Base-by-base conservation (phyloP, 345 rosid genomes). In the Trapa bicornis region DNA sequence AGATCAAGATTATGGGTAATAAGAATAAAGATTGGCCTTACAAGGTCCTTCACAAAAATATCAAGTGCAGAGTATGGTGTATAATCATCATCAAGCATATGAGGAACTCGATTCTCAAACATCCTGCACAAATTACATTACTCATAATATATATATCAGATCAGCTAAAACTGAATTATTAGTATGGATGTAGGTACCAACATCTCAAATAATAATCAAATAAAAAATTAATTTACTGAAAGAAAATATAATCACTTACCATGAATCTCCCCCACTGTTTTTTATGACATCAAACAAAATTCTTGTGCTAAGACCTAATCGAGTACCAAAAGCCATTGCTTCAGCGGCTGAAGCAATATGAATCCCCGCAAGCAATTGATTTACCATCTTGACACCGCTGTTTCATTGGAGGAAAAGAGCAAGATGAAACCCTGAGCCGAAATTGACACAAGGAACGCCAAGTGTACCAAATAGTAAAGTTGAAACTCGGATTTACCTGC, bases 311-410 rank as follows among this genome's bases (percentile, higher is more conserved):
- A 93, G 96, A 75, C 98, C 90, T 75, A 93, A 80, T 41, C 90
- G 90, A 75, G 96, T 91, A 71, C 96, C 98, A 71, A 89, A 84
- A 61, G 98, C 98, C 86, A 93, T 88, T 67, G 96, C 98, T 81
- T 93, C 98, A 17, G 98, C 98, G 68, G 96, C 83, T 72, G 94
- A 79, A 74, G 97, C 98, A 70, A 93, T 93, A 76, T 93, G 98
- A 74, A 89, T 92, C 74, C 98, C 98, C 68, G 98, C 98, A 77
- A 93, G 98, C 78, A 93, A 75, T 76, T 93, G 98, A 78, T 93
- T 93, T 73, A 84, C 87, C 98, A 89, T 93, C 77, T 92, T 93
- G 65, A 89, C 85, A 39, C 86, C 89, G 79, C 98, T 93, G 67
- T 56, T 65, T 32, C 67, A 72, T 60, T 50, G 35, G 36, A 71